These are phyloP conservation scores for Scolecobasidium constrictum DNA, from an alignment of 2,329 filamentous ascomycete genomes.

Conservation along the genomic window DNA sequence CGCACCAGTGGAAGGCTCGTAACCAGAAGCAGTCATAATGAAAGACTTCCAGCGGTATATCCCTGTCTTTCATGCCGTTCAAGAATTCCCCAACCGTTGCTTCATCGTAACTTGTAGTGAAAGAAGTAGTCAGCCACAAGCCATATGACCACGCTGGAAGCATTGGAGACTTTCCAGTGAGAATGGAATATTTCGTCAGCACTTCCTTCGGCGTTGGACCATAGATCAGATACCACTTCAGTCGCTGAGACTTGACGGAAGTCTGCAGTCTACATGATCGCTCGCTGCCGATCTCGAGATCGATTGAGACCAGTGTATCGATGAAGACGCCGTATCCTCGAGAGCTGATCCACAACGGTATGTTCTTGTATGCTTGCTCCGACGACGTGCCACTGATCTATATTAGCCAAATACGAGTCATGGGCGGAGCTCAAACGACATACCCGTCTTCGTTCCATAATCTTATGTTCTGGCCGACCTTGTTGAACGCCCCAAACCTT, in stretches of 20 bases:
- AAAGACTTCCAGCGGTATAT: slow-evolving; percentile 59
- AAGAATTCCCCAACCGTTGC: slow-evolving; percentile 56
- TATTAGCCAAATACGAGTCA: no score
- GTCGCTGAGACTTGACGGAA: slow-evolving; percentile 54
- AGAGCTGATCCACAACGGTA: slow-evolving; percentile 59
- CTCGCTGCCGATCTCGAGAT: slow-evolving; percentile 65
- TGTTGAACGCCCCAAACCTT: slow-evolving; percentile 66
- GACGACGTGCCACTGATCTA: slow-evolving; percentile 46
- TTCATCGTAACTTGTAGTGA: slow-evolving; percentile 64
- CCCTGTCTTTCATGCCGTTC: slow-evolving; percentile 54
- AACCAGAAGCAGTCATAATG: slow-evolving; percentile 75
- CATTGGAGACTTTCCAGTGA: slow-evolving; percentile 54
- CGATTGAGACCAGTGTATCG: slow-evolving; percentile 57
- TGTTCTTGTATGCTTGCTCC: slow-evolving; percentile 63
- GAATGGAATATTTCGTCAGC: slow-evolving; percentile 51
- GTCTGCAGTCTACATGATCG: slow-evolving; percentile 61
- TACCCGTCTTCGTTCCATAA: slow-evolving; percentile 49
- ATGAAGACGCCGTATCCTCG: slow-evolving; percentile 70
- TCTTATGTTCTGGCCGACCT: slow-evolving; percentile 58
- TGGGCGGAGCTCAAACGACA: no score
- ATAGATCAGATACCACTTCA: slow-evolving; percentile 67
- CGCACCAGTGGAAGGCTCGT: slow-evolving; percentile 64
- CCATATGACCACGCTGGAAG: slow-evolving; percentile 67
- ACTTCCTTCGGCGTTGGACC: slow-evolving; percentile 63
- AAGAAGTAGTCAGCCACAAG: slow-evolving; percentile 66